Evolutionary conservation across 306 rosid genomes (phyloP).

Genomic region (Malus asiatica): DNA sequence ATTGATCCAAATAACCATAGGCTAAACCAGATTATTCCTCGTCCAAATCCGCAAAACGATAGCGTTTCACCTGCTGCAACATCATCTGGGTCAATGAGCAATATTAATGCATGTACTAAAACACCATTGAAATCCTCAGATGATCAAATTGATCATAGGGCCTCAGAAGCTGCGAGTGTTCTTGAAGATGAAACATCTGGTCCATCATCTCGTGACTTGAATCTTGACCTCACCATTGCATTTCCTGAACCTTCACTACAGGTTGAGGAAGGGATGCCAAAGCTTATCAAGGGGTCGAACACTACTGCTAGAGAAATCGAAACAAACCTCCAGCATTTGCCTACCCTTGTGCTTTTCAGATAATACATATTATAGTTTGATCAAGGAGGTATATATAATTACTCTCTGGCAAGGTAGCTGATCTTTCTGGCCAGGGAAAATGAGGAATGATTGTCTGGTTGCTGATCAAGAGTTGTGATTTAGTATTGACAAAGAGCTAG

Average conservation of each 20-base stretch:
- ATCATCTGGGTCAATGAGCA: slow-evolving; percentile 22
- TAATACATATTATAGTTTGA: neutral
- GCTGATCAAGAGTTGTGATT: neutral
- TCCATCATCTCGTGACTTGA: slow-evolving; percentile 19
- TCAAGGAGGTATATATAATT: neutral
- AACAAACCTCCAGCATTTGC: neutral
- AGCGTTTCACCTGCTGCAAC: neutral
- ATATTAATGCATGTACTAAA: neutral
- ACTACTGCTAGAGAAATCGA: slow-evolving; percentile 5
- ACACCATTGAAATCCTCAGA: neutral
- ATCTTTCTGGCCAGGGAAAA: neutral
- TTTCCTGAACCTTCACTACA: slow-evolving; percentile 23
- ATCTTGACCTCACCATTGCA: slow-evolving; percentile 57
- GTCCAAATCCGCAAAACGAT: neutral
- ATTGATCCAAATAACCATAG: slow-evolving; percentile 54
- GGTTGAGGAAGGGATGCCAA: slow-evolving; percentile 8
- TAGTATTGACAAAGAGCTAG: neutral
- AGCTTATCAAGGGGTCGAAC: slow-evolving; percentile 5
- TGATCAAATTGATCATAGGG: neutral
- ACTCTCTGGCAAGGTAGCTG: neutral
- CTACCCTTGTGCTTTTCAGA: slow-evolving; percentile 34
- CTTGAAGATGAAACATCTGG: slow-evolving; percentile 21
- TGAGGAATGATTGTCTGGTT: neutral
- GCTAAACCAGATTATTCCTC: slow-evolving; percentile 22
- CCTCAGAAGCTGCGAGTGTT: slow-evolving; percentile 13